Evolutionary conservation across 768 basidiomycete genomes (phyloP).

Genomic region (Podaxis carcinomalis): DNA sequence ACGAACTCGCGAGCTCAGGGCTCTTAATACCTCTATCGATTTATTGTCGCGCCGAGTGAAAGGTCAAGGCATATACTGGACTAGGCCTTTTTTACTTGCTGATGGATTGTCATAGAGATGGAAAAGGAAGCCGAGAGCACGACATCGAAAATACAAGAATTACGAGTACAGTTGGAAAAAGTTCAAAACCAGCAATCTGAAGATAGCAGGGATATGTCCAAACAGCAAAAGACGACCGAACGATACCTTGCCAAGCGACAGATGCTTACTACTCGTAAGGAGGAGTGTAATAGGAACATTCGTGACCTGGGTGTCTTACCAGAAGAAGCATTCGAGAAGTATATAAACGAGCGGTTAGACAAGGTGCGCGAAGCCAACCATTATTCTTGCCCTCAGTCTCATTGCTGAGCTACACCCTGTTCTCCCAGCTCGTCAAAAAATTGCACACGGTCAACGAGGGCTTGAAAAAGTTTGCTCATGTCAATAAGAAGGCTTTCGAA

Average conservation of each 20-base stretch:
- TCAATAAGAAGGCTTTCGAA: slow-evolving; percentile 99
- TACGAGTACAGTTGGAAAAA: slow-evolving; percentile 62
- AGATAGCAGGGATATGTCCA: slow-evolving; percentile 81
- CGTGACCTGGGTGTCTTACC: slow-evolving; percentile 95
- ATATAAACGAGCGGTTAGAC: slow-evolving; percentile 84
- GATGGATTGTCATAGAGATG: slow-evolving; percentile 38
- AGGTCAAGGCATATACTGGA: slow-evolving; percentile 30
- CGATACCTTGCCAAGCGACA: slow-evolving; percentile 90
- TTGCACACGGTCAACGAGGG: slow-evolving; percentile 91
- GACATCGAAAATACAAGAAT: slow-evolving; percentile 60
- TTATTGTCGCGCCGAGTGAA: slow-evolving; percentile 59
- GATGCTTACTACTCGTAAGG: slow-evolving; percentile 78
- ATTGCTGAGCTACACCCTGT: not conserved
- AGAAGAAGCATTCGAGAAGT: slow-evolving; percentile 96
- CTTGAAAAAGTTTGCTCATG: slow-evolving; percentile 94
- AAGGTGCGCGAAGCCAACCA: slow-evolving; percentile 45
- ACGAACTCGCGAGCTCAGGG: slow-evolving; percentile 62
- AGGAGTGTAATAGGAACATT: slow-evolving; percentile 93
- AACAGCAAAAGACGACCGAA: slow-evolving; percentile 93
- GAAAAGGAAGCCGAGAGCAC: slow-evolving; percentile 72
- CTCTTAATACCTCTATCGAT: slow-evolving; percentile 64
- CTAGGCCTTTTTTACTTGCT: not conserved
- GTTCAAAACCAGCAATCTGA: slow-evolving; percentile 81
- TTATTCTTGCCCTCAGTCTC: not conserved
- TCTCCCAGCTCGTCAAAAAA: slow-evolving; percentile 77